Conservation (phyloP, 495 filamentous ascomycete genomes). For the Penicillium arizonense region DNA sequence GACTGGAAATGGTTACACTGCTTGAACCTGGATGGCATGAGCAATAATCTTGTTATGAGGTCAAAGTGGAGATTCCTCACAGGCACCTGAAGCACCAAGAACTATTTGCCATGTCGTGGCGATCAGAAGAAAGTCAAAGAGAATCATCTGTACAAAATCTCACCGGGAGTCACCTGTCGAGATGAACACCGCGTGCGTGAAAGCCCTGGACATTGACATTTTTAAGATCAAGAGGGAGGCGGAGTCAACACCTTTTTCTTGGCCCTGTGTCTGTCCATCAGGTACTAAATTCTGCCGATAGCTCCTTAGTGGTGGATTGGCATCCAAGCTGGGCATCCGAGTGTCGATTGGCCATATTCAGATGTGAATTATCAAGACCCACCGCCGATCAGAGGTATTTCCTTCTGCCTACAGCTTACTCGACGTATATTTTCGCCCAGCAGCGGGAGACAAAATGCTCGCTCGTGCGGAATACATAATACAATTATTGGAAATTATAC, state of each 20-base stretch:
- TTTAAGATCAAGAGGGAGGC: conserved; percentile 4
- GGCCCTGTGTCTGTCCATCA: neutral
- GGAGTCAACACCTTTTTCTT: neutral
- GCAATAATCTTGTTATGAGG: neutral
- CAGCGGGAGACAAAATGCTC: no score
- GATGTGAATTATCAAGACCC: neutral
- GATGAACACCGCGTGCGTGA: neutral
- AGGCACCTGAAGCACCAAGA: neutral
- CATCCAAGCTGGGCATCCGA: neutral
- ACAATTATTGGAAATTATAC: no score
- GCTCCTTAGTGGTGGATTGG: neutral
- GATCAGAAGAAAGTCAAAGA: neutral
- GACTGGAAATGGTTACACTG: conserved; percentile 25
- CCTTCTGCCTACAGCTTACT: no score
- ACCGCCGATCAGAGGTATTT: neutral
- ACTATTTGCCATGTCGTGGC: neutral
- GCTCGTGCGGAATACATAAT: no score
- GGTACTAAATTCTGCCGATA: neutral
- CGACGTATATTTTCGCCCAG: no score
- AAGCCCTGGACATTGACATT: neutral
- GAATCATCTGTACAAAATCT: neutral
- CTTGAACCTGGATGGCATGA: conserved; percentile 17
- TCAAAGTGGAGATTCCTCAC: neutral
- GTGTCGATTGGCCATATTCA: neutral
- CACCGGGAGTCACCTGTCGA: no score